These are phyloP conservation scores for Hygrophorus pudorinus DNA, from an alignment of 768 basidiomycete species.

Conservation along the genomic window DNA sequence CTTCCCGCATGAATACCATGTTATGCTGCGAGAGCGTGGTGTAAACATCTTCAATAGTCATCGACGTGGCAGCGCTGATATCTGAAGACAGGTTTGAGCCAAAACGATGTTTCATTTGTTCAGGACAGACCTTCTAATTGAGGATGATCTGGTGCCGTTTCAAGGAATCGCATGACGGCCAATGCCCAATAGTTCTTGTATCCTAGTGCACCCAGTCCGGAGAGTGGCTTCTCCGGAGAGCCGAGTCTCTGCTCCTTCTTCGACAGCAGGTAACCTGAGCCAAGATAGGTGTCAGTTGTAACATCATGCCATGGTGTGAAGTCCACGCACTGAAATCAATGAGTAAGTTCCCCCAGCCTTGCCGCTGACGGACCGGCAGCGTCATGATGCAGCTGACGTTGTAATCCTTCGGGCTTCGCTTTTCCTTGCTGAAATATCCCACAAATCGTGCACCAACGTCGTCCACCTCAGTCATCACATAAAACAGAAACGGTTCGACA, in stretches of 20 bases:
- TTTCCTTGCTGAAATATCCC: constrained; percentile 99
- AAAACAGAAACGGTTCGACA: constrained; percentile 98
- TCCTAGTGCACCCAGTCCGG: constrained; percentile 84
- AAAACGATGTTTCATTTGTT: not conserved
- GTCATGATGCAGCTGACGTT: constrained; percentile 99
- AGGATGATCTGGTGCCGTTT: constrained; percentile 46
- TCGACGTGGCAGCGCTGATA: constrained; percentile 76
- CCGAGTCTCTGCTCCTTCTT: constrained; percentile 88
- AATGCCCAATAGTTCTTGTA: constrained; percentile 95
- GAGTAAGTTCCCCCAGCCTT: constrained; percentile 94
- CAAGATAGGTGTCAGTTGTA: constrained; percentile 6
- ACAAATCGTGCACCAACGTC: constrained; percentile 89
- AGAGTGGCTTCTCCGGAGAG: constrained; percentile 94
- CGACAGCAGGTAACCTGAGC: constrained; percentile 84
- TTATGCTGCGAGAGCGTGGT: constrained; percentile 59
- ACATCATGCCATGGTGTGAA: not conserved
- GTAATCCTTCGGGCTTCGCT: constrained; percentile 89
- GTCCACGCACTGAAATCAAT: constrained; percentile 92
- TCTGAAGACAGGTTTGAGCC: constrained; percentile 33
- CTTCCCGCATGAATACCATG: constrained; percentile 57
- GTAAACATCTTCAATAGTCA: constrained; percentile 86
- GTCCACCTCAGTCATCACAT: constrained; percentile 91
- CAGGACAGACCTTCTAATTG: constrained; percentile 56
- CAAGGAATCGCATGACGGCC: constrained; percentile 70
- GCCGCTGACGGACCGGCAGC: constrained; percentile 84